These are phyloP conservation scores for Ophiostoma ulmi DNA, from an alignment of 2,329 filamentous ascomycete genomes.

Conservation along the genomic window DNA sequence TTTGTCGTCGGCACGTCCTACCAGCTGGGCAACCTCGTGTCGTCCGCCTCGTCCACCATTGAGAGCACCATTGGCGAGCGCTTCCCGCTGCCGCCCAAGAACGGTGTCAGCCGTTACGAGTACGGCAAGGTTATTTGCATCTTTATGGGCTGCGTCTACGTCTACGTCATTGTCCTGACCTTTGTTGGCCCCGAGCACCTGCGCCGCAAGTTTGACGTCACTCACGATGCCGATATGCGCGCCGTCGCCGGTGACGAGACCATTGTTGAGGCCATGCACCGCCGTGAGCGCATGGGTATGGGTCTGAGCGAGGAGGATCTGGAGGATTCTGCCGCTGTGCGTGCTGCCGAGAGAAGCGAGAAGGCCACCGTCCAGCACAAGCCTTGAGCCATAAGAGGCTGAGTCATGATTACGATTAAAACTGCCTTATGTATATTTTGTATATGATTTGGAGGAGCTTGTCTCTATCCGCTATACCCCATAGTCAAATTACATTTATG, in stretches of 20 bases:
- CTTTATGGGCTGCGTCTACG: constrained; percentile 81
- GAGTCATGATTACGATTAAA: neutral
- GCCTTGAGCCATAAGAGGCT: neutral
- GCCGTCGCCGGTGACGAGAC: constrained; percentile 42
- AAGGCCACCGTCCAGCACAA: constrained; percentile 15
- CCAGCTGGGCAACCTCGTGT: constrained; percentile 72
- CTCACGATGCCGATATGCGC: constrained; percentile 45
- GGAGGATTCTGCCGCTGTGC: constrained; percentile 25
- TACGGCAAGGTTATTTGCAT: constrained; percentile 85
- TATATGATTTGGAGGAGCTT: neutral
- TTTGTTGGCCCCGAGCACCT: constrained; percentile 57
- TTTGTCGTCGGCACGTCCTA: constrained; percentile 71
- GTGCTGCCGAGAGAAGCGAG: neutral
- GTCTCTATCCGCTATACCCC: neutral
- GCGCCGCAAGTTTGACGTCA: constrained; percentile 47
- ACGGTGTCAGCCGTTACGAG: constrained; percentile 51
- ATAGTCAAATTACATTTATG: constrained; percentile 2
- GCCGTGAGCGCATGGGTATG: constrained; percentile 28
- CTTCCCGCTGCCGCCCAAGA: constrained; percentile 61
- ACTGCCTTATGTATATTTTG: neutral
- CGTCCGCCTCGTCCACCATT: constrained; percentile 66
- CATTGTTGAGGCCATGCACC: constrained; percentile 29
- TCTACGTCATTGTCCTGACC: constrained; percentile 56
- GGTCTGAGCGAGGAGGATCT: constrained; percentile 27
- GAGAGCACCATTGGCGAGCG: constrained; percentile 68